Percentiles rank a stretch among this genome's conserved stretches.
These are phyloP conservation scores for Calophaca sinica DNA, from an alignment of 306 rosid genomes.

Conservation along the genomic window DNA sequence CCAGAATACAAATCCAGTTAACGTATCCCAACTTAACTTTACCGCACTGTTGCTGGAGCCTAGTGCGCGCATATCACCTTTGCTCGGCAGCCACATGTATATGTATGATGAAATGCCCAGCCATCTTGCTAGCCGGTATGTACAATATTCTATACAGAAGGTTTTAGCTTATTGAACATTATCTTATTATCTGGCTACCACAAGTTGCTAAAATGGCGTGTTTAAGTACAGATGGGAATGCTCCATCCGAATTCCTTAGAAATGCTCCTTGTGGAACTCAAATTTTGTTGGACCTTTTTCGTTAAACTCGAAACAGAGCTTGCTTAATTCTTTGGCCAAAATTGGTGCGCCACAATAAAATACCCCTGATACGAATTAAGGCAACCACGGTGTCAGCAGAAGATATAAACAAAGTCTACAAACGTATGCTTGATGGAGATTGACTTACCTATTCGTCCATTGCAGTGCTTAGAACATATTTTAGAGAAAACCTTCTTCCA, in stretches of 20 bases:
- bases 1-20: slow-evolving; percentile 32
- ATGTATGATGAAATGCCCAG: slow-evolving; percentile 42
- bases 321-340: slow-evolving; percentile 86
- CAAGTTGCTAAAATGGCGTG: slow-evolving; percentile 37
- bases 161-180: slow-evolving; percentile 46
- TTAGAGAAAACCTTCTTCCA: slow-evolving; percentile 95
- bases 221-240: slow-evolving; percentile 13
- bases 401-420: slow-evolving; percentile 10
- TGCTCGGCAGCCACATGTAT: slow-evolving; percentile 39
- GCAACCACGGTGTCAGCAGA: slow-evolving; percentile 37
- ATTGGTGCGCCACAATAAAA: slow-evolving; percentile 95
- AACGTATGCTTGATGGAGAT: slow-evolving; percentile 20
- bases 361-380: slow-evolving; percentile 63
- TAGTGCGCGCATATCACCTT: slow-evolving; percentile 28
- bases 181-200: slow-evolving; percentile 37
- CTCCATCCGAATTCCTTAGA: slow-evolving; percentile 50
- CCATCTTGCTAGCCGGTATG: slow-evolving; percentile 42
- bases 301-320: slow-evolving; percentile 86
- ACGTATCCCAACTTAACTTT: slow-evolving; percentile 54
- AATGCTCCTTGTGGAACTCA: slow-evolving; percentile 96
- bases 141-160: slow-evolving; percentile 51
- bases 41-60: slow-evolving; percentile 48
- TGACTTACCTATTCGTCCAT: slow-evolving; percentile 83
- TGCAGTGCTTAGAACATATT: slow-evolving; percentile 78
- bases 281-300: slow-evolving; percentile 90